phyloP scores from a whole-genome alignment of 2,329 filamentous ascomycete genomes.

The Neurospora sp. region DNA sequence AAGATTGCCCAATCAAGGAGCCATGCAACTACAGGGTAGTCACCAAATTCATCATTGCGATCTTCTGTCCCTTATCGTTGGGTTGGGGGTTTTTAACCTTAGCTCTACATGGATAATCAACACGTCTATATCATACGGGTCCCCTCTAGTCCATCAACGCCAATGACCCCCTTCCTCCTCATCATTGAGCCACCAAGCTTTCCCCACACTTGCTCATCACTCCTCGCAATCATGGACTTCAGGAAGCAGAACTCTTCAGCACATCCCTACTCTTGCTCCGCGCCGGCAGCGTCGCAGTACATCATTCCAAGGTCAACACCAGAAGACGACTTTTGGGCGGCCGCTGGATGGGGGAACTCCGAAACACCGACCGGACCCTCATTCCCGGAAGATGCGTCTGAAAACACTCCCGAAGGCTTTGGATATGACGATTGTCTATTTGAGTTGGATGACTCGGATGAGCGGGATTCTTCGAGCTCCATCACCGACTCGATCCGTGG shows the following conservation, averaged over 20 bases:
- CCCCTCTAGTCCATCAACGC: neutral
- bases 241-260: neutral
- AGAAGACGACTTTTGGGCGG: neutral
- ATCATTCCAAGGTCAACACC: neutral
- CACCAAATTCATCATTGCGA: neutral
- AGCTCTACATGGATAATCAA: neutral
- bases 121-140: neutral
- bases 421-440: neutral
- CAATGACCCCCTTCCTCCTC: neutral
- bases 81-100: neutral
- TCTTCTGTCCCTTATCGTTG: neutral
- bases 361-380: neutral
- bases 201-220: neutral
- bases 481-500: constrained; percentile 20
- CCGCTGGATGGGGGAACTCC: neutral
- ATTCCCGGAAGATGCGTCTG: neutral
- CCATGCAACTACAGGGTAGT: neutral
- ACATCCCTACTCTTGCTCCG: neutral
- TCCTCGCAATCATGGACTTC: neutral
- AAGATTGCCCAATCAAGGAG: neutral
- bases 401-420: neutral
- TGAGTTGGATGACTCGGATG: neutral
- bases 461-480: constrained; percentile 5
- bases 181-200: neutral
- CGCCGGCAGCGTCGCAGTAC: neutral